These are phyloP conservation scores for Candida tammaniensis DNA, from an alignment of 805 yeast species.

Conservation along the genomic window DNA sequence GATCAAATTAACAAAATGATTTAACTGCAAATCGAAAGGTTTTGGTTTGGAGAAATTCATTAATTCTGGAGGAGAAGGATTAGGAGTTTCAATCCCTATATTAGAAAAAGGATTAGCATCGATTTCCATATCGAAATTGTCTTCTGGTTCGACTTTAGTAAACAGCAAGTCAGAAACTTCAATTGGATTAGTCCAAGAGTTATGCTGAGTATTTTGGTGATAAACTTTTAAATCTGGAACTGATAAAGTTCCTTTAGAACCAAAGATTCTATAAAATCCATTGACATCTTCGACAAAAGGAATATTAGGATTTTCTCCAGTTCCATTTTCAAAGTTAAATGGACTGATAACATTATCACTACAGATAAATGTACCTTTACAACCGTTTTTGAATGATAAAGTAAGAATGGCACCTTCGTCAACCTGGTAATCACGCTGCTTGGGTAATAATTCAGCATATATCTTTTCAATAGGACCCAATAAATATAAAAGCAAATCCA, in stretches of 20 bases:
- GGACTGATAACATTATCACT: constrained; percentile 41
- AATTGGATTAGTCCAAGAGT: constrained; percentile 25
- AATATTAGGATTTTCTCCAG: constrained; percentile 43
- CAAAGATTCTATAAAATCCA: constrained; percentile 40
- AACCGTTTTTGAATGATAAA: constrained; percentile 33
- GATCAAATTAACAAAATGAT: constrained; percentile 36
- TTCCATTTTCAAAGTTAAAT: constrained; percentile 39
- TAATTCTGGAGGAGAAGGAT: constrained; percentile 8
- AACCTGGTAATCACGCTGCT: constrained; percentile 28
- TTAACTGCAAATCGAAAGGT: constrained; percentile 38
- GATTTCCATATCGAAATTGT: constrained; percentile 1
- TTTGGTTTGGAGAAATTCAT: constrained; percentile 7
- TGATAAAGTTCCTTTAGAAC: constrained; percentile 36
- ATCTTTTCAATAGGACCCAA: constrained; percentile 39
- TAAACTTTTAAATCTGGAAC: constrained; percentile 39
- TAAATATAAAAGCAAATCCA: constrained; percentile 39
- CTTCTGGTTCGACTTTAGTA: neutral
- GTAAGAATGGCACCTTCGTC: constrained; percentile 45
- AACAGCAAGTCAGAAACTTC: constrained; percentile 5
- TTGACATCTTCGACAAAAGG: constrained; percentile 27
- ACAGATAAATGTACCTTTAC: constrained; percentile 41
- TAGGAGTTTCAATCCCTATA: constrained; percentile 9
- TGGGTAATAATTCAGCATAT: constrained; percentile 35
- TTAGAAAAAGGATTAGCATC: constrained; percentile 12
- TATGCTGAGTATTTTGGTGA: constrained; percentile 24